Evolutionary conservation across 2,329 filamentous ascomycete genomes (phyloP).

Genomic region (Ceratocystis eucalypticola): DNA sequence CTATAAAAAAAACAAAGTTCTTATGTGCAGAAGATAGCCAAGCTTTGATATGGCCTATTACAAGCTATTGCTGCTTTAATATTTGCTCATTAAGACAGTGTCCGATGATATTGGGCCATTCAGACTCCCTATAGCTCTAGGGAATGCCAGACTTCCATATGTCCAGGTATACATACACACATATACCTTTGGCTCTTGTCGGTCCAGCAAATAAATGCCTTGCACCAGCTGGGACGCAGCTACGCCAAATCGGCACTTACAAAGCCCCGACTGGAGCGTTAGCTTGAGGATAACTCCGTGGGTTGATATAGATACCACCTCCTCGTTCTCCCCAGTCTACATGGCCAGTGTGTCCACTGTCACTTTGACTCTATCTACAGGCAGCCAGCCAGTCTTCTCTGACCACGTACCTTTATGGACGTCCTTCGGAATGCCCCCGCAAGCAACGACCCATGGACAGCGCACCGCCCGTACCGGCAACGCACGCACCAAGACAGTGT

Average conservation of each 20-base stretch:
- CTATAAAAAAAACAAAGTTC: neutral
- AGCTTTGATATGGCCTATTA: neutral
- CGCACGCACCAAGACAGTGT: neutral
- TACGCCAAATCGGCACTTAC: too few species aligned
- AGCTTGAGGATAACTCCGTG: neutral
- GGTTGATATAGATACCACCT: neutral
- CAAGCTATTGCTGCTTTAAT: neutral
- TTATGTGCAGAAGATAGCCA: neutral
- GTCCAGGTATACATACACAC: too few species aligned
- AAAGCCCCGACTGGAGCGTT: too few species aligned
- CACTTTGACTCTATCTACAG: neutral
- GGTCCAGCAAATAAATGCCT: too few species aligned
- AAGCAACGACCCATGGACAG: neutral
- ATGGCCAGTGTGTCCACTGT: neutral
- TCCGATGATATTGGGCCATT: neutral
- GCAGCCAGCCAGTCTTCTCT: neutral
- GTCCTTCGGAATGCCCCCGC: neutral
- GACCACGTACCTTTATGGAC: neutral
- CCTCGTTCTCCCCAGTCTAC: neutral
- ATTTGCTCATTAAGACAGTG: neutral
- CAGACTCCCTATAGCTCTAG: too few species aligned
- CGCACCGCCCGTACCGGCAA: neutral
- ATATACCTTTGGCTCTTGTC: too few species aligned
- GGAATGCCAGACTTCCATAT: too few species aligned
- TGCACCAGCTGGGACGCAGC: too few species aligned